These are phyloP conservation scores for Wallacemonas sp. DNA, from an alignment of 208 protist genomes.

Conservation along the genomic window DNA sequence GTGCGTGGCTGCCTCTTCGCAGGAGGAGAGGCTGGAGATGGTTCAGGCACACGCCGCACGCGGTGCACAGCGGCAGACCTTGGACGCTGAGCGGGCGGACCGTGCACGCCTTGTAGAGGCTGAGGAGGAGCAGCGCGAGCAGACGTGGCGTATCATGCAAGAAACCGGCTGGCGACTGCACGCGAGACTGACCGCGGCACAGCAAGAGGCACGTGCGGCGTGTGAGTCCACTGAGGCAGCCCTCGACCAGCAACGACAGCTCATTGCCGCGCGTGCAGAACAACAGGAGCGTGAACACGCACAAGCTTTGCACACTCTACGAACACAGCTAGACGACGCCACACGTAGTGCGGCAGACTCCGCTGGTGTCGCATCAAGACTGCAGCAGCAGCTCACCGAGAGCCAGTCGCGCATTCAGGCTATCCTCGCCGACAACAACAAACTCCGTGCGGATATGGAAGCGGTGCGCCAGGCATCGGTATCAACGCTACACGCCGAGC, in stretches of 20 bases:
- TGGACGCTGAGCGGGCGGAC: background rate
- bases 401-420: background rate
- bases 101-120: background rate
- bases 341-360: background rate
- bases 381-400: background rate
- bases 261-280: background rate
- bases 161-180: background rate
- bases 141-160: background rate
- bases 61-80: background rate
- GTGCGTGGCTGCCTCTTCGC: background rate
- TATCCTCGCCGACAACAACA: background rate
- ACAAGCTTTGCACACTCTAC: background rate
- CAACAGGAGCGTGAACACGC: background rate
- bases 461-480: background rate
- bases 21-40: background rate
- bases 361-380: background rate
- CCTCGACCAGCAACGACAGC: too few relatives aligned
- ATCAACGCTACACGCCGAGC: background rate
- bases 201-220: too few relatives aligned
- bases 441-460: background rate
- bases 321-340: background rate
- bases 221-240: too few relatives aligned
- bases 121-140: background rate
- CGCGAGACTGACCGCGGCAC: background rate
- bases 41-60: background rate